Percentiles rank a stretch among this genome's conserved stretches.
phyloP scores from a whole-genome alignment of 139 green algal genomes.

The Astrephomene gubernaculifera region DNA sequence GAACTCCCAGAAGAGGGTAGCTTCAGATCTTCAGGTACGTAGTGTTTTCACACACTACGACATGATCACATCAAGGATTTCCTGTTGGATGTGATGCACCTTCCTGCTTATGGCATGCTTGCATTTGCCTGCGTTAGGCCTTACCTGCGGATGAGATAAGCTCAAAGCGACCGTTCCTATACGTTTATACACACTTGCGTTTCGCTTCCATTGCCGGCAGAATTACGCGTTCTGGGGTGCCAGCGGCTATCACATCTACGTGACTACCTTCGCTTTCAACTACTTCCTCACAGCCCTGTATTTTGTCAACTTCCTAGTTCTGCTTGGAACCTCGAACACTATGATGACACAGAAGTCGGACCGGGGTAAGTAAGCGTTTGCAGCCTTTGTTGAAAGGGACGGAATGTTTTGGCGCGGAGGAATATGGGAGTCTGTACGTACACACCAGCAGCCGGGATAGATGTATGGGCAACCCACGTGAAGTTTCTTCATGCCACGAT shows the following conservation, averaged over 20 bases:
- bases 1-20: constrained; percentile 17
- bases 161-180: neutral
- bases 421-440: neutral
- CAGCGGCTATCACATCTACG: constrained; percentile 19
- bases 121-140: neutral
- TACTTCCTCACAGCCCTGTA: constrained; percentile 34
- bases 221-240: neutral
- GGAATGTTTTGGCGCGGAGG: no score
- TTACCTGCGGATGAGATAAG: neutral
- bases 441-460: neutral
- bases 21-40: neutral
- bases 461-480: neutral
- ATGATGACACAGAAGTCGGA: neutral
- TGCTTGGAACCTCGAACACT: neutral
- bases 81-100: neutral
- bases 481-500: neutral
- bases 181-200: neutral
- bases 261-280: constrained; percentile 30
- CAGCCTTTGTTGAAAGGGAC: neutral
- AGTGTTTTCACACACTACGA: neutral
- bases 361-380: constrained; percentile 4
- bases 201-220: neutral
- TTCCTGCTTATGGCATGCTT: neutral
- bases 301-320: constrained; percentile 16
- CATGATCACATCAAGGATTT: neutral